phyloP scores from a whole-genome alignment of 208 protist species.

The Kentomonas sorsogonicus region DNA sequence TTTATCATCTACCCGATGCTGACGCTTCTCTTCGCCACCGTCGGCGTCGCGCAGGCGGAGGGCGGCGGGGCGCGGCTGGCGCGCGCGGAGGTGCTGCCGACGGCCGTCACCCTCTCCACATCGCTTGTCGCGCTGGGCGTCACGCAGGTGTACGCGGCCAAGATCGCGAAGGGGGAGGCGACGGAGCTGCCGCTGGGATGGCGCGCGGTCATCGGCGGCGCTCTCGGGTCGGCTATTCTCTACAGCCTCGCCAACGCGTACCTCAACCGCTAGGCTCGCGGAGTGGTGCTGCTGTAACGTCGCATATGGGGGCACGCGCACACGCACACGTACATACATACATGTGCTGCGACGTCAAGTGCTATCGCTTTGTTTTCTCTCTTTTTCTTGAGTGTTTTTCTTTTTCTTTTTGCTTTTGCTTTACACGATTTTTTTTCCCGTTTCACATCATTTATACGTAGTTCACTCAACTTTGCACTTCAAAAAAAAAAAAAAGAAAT shows the following conservation, averaged over 20 bases:
- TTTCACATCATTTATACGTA: neutral
- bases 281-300: too few species aligned
- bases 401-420: neutral
- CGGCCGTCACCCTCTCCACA: too few species aligned
- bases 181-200: constrained; percentile 2
- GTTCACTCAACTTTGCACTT: neutral
- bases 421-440: neutral
- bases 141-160: constrained; percentile 15
- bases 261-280: too few species aligned
- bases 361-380: constrained; percentile 1
- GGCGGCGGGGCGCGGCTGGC: constrained; percentile 7
- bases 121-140: constrained; percentile 1
- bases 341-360: too few species aligned
- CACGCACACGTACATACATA: constrained; percentile 1
- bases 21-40: neutral
- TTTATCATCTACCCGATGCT: constrained; percentile 22
- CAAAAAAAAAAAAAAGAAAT: neutral
- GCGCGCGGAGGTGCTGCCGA: too few species aligned
- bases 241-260: too few species aligned
- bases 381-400: neutral
- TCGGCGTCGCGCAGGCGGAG: constrained; percentile 4
- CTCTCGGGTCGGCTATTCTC: too few species aligned
- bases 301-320: neutral
- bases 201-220: too few species aligned
- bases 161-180: constrained; percentile 15